phyloP scores from a whole-genome alignment of 2,329 filamentous ascomycete genomes.

The Shiraia sp. region DNA sequence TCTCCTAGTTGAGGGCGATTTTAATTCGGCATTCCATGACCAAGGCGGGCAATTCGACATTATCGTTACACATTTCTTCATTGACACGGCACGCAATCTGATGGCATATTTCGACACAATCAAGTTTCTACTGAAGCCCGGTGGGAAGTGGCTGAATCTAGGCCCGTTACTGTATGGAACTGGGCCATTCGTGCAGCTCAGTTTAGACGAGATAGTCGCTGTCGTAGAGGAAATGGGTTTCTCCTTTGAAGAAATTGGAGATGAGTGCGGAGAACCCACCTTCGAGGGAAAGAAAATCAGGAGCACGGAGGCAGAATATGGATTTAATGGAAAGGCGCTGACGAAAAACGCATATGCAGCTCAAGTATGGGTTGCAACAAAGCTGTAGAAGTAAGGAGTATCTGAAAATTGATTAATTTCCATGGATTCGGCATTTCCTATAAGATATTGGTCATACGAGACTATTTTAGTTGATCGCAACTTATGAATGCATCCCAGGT shows the following conservation, averaged over 20 bases:
- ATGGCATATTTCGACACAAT: constrained; percentile 61
- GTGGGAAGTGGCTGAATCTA: constrained; percentile 61
- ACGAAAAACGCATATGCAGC: constrained; percentile 59
- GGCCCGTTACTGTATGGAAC: constrained; percentile 61
- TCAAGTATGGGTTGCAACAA: constrained; percentile 58
- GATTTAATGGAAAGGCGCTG: constrained; percentile 56
- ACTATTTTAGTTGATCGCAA: no score
- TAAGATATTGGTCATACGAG: no score
- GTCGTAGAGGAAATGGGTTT: constrained; percentile 58
- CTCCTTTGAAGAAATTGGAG: constrained; percentile 51
- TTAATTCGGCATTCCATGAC: constrained; percentile 49
- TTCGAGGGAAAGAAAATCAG: constrained; percentile 49
- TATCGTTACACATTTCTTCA: constrained; percentile 63
- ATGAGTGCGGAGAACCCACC: constrained; percentile 49
- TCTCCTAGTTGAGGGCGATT: constrained; percentile 60
- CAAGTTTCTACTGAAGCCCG: constrained; percentile 50
- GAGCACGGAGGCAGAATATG: constrained; percentile 56
- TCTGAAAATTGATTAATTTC: no score
- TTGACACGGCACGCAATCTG: constrained; percentile 63
- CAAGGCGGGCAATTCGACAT: constrained; percentile 49
- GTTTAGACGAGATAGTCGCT: constrained; percentile 57
- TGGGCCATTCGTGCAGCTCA: constrained; percentile 59
- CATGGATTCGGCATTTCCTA: no score
- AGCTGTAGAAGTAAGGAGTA: no score
- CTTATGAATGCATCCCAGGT: no score